phyloP scores from a whole-genome alignment of 805 yeast genomes.

The Cyberlindnera subsufficiens region DNA sequence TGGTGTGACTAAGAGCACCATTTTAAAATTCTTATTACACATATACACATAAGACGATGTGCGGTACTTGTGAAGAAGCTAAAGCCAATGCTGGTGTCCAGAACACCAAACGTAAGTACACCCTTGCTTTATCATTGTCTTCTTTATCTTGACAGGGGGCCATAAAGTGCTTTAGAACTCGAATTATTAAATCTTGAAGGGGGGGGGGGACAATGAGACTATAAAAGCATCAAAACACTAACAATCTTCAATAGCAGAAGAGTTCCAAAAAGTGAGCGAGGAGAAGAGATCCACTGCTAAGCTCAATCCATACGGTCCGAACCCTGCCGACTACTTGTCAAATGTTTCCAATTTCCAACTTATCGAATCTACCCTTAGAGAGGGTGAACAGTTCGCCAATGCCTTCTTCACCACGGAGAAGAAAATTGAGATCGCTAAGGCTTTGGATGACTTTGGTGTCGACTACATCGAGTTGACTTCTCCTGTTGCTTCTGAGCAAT shows the following conservation, averaged over 20 bases:
- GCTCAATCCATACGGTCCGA: constrained; percentile 87
- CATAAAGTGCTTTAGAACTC: background rate
- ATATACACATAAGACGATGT: constrained; percentile 11
- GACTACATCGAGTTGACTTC: constrained; percentile 97
- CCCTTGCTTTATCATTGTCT: background rate
- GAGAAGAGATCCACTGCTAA: constrained; percentile 31
- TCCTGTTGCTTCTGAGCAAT: constrained; percentile 96
- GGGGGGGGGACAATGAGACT: background rate
- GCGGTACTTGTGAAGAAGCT: constrained; percentile 22
- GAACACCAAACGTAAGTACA: constrained; percentile 6
- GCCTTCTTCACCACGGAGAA: constrained; percentile 93
- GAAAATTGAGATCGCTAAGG: constrained; percentile 95
- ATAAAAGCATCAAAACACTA: constrained; percentile 2
- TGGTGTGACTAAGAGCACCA: too few relatives aligned
- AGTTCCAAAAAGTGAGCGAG: constrained; percentile 42
- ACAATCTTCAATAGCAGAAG: constrained; percentile 6
- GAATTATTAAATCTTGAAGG: background rate
- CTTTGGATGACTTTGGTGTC: constrained; percentile 95
- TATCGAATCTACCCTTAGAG: constrained; percentile 93
- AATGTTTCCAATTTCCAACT: constrained; percentile 85
- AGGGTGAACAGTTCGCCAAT: constrained; percentile 98
- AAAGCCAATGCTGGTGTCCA: constrained; percentile 18
- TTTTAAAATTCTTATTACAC: background rate
- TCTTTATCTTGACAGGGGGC: background rate
- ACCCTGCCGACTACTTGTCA: constrained; percentile 87